Evolutionary conservation across 2,329 filamentous ascomycete genomes (phyloP).

Genomic region (Reticulascus tulasneorum): DNA sequence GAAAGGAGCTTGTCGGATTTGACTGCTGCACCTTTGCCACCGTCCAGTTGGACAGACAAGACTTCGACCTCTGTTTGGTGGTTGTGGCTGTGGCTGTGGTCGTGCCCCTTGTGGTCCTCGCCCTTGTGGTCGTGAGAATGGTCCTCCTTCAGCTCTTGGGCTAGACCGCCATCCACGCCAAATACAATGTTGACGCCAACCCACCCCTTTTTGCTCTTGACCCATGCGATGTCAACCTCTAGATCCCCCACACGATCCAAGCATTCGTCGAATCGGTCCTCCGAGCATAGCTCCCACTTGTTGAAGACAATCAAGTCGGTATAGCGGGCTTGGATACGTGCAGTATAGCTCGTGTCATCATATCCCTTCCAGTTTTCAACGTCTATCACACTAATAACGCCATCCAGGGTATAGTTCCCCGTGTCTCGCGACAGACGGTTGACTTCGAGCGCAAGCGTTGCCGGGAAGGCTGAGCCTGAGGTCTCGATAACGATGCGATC

Average conservation of each 20-base stretch:
- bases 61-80: conserved; percentile 92
- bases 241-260: conserved; percentile 76
- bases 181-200: conserved; percentile 78
- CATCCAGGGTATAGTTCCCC: conserved; percentile 71
- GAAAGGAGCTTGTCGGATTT: conserved; percentile 60
- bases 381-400: conserved; percentile 85
- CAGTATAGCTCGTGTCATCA: conserved; percentile 85
- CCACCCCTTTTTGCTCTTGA: conserved; percentile 78
- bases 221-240: conserved; percentile 75
- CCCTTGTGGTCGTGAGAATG: conserved; percentile 29
- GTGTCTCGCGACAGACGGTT: conserved; percentile 73
- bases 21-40: conserved; percentile 33
- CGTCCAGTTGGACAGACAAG: conserved; percentile 69
- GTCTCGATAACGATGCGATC: conserved; percentile 95
- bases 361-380: conserved; percentile 95
- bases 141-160: conserved; percentile 46
- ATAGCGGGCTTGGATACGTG: conserved; percentile 80
- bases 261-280: conserved; percentile 71
- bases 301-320: conserved; percentile 90
- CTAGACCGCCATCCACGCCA: conserved; percentile 80
- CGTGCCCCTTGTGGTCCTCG: conserved; percentile 32
- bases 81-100: conserved; percentile 41
- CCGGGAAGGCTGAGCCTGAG: conserved; percentile 80
- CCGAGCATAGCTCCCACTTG: conserved; percentile 79
- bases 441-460: conserved; percentile 86